Conservation (phyloP, 805 yeast species). For the Danielia oregonensis region DNA sequence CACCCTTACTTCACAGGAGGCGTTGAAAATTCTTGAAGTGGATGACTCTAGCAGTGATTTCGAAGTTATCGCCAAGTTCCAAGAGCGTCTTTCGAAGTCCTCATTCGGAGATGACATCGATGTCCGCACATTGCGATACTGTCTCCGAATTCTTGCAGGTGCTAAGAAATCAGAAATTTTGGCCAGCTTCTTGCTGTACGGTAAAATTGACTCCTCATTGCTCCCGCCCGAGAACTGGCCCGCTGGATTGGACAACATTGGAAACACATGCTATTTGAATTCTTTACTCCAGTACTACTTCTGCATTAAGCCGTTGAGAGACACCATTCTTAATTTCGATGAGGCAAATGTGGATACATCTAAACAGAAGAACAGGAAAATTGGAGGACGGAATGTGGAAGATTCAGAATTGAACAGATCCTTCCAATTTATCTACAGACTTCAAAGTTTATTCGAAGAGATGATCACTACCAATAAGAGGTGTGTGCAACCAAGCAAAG, state of each 20-base stretch:
- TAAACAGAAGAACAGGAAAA: slow-evolving; percentile 45
- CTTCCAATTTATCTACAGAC: slow-evolving; percentile 70
- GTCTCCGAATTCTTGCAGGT: slow-evolving; percentile 54
- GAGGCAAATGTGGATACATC: slow-evolving; percentile 19
- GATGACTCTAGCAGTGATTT: slow-evolving; percentile 53
- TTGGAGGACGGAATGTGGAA: slow-evolving; percentile 86
- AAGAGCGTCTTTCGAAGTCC: slow-evolving; percentile 24
- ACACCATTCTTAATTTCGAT: slow-evolving; percentile 56
- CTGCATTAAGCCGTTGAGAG: slow-evolving; percentile 76
- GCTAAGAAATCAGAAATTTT: slow-evolving; percentile 54
- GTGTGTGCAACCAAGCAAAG: slow-evolving; percentile 77
- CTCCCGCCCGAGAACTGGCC: slow-evolving; percentile 72
- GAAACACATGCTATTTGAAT: slow-evolving; percentile 86
- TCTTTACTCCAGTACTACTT: slow-evolving; percentile 89
- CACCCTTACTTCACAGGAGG: slow-evolving; percentile 29
- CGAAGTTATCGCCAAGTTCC: slow-evolving; percentile 50
- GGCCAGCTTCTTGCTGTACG: slow-evolving; percentile 53
- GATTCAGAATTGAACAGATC: slow-evolving; percentile 76
- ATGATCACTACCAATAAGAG: slow-evolving; percentile 61
- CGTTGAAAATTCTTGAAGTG: slow-evolving; percentile 48
- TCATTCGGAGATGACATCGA: slow-evolving; percentile 33
- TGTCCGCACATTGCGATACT: slow-evolving; percentile 52
- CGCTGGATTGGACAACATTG: slow-evolving; percentile 89
- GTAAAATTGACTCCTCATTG: slow-evolving; percentile 57
- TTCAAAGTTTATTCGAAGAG: slow-evolving; percentile 64